phyloP scores from a whole-genome alignment of 345 rosid species.

The Citrus sinensis region DNA sequence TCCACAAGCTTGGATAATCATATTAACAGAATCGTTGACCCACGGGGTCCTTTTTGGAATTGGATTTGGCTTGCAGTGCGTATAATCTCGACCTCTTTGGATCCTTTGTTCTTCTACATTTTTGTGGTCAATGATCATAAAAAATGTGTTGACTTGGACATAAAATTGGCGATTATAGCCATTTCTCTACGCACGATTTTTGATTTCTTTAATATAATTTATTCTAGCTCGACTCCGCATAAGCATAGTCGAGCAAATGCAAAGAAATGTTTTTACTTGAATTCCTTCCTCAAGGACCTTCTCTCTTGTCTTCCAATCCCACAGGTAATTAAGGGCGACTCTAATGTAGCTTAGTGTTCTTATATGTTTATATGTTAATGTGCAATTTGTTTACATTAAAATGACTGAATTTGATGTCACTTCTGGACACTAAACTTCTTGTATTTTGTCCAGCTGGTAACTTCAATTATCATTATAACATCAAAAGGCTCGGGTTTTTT shows the following conservation, averaged over 20 bases:
- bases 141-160: conserved; percentile 69
- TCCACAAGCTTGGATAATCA: too few relatives aligned
- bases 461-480: too few relatives aligned
- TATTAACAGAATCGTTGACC: background rate
- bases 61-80: conserved; percentile 17
- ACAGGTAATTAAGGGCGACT: background rate
- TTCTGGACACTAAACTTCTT: too few relatives aligned
- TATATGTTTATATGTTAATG: background rate
- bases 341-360: background rate
- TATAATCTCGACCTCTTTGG: conserved; percentile 72
- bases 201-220: conserved; percentile 64
- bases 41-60: background rate
- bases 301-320: background rate
- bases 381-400: background rate
- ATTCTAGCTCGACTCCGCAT: conserved; percentile 46
- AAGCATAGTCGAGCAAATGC: conserved; percentile 49
- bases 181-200: conserved; percentile 60
- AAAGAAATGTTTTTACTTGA: conserved; percentile 42
- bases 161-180: conserved; percentile 70
- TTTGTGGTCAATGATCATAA: conserved; percentile 41
- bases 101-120: conserved; percentile 81
- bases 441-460: too few relatives aligned
- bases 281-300: conserved; percentile 63
- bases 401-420: background rate
- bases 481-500: too few relatives aligned